A percentile compares a stretch with the other conserved stretches of the same genome.
These are phyloP conservation scores for Citrullus mucosospermus DNA, from an alignment of 306 rosid species.

Conservation along the genomic window DNA sequence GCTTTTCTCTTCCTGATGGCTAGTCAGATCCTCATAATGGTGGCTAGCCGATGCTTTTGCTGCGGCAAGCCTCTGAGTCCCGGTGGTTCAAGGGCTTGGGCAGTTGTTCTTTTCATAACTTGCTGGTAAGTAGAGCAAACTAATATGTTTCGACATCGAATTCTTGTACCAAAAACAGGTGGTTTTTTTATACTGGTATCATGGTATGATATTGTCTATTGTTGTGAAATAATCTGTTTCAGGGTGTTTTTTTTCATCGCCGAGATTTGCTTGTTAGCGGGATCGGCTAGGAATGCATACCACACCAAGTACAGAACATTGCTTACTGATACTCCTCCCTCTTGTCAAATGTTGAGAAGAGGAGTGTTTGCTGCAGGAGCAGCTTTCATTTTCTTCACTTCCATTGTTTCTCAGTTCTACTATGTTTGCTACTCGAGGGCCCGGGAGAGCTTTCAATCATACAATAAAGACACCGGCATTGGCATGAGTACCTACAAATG, in stretches of 20 bases:
- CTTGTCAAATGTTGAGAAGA: constrained; percentile 65
- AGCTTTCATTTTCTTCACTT: constrained; percentile 61
- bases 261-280: constrained; percentile 79
- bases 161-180: neutral
- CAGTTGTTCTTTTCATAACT: constrained; percentile 61
- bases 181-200: neutral
- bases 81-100: constrained; percentile 86
- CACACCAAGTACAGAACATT: constrained; percentile 72
- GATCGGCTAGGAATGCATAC: constrained; percentile 80
- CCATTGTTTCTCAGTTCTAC: constrained; percentile 60
- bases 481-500: constrained; percentile 81
- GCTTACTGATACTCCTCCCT: constrained; percentile 19
- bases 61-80: constrained; percentile 85
- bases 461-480: constrained; percentile 47
- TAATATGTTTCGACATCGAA: neutral
- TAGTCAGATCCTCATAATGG: constrained; percentile 70
- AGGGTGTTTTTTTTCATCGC: constrained; percentile 90
- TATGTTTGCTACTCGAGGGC: constrained; percentile 76
- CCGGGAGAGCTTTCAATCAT: constrained; percentile 64
- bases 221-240: neutral
- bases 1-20: constrained; percentile 76
- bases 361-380: constrained; percentile 96
- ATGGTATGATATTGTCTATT: neutral
- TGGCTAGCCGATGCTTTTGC: constrained; percentile 94
- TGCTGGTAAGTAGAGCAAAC: constrained; percentile 58